Base-by-base conservation (phyloP, 495 filamentous ascomycete species). In the Neurospora africana region DNA sequence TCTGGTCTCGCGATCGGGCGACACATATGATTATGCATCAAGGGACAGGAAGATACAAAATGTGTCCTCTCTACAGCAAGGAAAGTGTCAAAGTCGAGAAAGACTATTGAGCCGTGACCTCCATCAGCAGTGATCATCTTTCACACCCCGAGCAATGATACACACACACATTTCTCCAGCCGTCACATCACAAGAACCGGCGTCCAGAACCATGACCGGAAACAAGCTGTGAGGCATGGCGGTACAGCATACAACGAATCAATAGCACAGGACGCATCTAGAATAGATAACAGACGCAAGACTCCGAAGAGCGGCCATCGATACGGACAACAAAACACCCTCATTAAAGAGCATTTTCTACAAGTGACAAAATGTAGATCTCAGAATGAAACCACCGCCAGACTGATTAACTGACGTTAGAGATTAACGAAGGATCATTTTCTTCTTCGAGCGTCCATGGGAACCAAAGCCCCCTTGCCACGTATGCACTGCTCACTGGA, bases 351-450 rank as follows among this genome's bases (percentile, higher is more conserved):
- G 40, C n/a, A 47, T 23, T 23, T 58, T 30, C 23, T 61, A 61
- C 23, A 21, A 9, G 23, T 21, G 43, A 35, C 10, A 21, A 73
- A 78, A 84, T 87, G 83, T 87, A 85, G 86, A 86, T 87, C 86
- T 83, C 83, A 83, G 82, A 84, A 76, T 87, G 86, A 87, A 87
- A 87, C 86, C 81, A 80, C 74, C 78, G 80, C 81, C 83, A 85
- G 83, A 86, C 81, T 73, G 84, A 82, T 76, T 76, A 78, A 80
- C 81, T 81, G 83, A 79, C 79, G 79, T 78, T 81, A 72, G 86
- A 83, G 86, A 87, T 87, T 87, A 87, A 87, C 85, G 86, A 87
- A 82, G 84, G 86, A 87, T 86, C 85, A 76, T 82, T 83, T 83
- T 82, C 61, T 78, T 86, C 84, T 84, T 77, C 77, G 78, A 79